These are phyloP conservation scores for Carex myosuroides DNA, from an alignment of 176 grass and related monocot species.

Conservation along the genomic window DNA sequence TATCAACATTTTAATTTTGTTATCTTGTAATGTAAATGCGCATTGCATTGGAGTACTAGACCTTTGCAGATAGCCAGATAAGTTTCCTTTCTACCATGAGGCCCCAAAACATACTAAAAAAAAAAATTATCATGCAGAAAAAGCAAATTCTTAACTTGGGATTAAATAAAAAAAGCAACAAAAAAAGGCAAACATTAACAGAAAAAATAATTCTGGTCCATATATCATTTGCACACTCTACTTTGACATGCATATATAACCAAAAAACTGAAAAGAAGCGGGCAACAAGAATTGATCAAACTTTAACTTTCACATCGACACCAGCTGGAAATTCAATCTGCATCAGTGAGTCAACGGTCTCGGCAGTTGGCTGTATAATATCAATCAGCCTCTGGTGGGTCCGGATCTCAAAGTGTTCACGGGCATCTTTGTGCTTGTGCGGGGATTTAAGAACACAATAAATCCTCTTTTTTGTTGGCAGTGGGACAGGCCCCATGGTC, in stretches of 20 bases:
- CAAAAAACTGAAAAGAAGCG: not conserved
- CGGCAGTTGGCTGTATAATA: slow-evolving; percentile 86
- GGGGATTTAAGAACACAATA: slow-evolving; percentile 98
- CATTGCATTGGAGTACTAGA: not conserved
- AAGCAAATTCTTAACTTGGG: not conserved
- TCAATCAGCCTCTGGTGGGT: slow-evolving; percentile 89
- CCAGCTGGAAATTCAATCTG: slow-evolving; percentile 91
- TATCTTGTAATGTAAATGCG: not conserved
- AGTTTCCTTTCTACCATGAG: not conserved
- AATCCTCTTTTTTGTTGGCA: slow-evolving; percentile 70
- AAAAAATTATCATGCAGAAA: not conserved
- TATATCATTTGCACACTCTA: not conserved
- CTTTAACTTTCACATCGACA: slow-evolving; percentile 95
- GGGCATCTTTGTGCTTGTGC: slow-evolving; percentile 91
- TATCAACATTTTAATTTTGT: not conserved
- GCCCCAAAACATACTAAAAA: not conserved
- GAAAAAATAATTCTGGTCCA: not conserved
- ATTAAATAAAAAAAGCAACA: not conserved
- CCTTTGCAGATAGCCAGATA: not conserved
- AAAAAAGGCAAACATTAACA: slow-evolving; percentile 2
- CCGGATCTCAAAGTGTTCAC: slow-evolving; percentile 93
- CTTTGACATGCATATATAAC: not conserved
- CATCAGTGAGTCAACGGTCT: slow-evolving; percentile 91
- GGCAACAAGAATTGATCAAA: slow-evolving; percentile 39
- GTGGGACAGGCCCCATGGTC: slow-evolving; percentile 82